A percentile compares a stretch with the other conserved stretches of the same genome.
These are phyloP conservation scores for Hamamelis virginiana DNA, from an alignment of 164 flowering plant genomes.

Conservation along the genomic window DNA sequence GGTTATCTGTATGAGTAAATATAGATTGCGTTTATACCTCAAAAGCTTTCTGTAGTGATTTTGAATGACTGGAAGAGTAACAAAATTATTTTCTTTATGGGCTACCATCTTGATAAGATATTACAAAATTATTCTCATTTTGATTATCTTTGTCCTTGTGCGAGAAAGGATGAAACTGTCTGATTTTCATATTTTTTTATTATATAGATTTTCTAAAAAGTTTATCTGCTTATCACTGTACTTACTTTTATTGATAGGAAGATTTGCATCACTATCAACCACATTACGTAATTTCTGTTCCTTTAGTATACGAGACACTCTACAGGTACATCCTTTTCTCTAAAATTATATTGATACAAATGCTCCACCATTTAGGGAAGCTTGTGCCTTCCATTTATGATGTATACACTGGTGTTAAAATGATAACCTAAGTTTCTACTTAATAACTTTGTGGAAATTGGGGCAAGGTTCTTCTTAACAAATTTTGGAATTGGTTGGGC, in stretches of 20 bases:
- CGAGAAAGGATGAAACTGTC: background rate
- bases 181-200: background rate
- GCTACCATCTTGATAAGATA: no score
- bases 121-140: no score
- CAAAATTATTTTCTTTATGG: background rate
- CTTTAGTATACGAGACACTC: constrained; percentile 85
- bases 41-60: background rate
- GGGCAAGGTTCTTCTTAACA: background rate
- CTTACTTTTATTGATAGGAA: constrained; percentile 48
- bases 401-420: background rate
- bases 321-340: constrained; percentile 57
- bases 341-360: background rate
- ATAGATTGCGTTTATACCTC: background rate
- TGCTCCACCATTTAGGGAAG: background rate
- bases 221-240: constrained; percentile 8
- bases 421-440: no score
- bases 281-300: constrained; percentile 82
- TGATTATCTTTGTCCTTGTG: background rate
- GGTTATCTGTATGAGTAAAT: background rate
- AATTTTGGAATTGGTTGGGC: background rate
- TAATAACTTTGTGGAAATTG: background rate
- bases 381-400: background rate
- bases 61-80: no score
- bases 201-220: no score
- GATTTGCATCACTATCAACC: constrained; percentile 81